Evolutionary conservation across 1,284 basidiomycete species (phyloP).

Genomic region (Cerioporus squamosus): DNA sequence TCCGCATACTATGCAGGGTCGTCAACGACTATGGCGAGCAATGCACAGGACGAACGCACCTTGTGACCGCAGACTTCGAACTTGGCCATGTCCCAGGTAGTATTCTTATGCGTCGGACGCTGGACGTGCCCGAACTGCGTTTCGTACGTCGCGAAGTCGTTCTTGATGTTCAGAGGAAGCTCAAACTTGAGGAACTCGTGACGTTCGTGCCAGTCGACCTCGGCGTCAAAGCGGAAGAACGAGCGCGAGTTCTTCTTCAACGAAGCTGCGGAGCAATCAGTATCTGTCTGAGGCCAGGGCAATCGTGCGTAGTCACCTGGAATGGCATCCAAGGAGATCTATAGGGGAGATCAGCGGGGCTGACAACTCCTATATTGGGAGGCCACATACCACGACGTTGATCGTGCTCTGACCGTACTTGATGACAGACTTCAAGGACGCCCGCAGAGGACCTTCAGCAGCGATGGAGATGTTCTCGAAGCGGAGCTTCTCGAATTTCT

Average conservation of each 20-base stretch:
- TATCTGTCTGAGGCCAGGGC: background rate
- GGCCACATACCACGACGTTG: constrained; percentile 62
- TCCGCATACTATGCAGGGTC: constrained; percentile 70
- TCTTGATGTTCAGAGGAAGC: constrained; percentile 85
- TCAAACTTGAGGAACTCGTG: constrained; percentile 96
- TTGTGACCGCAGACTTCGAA: constrained; percentile 84
- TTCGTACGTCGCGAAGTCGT: constrained; percentile 87
- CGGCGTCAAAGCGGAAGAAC: constrained; percentile 82
- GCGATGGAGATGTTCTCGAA: constrained; percentile 77
- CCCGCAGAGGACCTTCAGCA: constrained; percentile 83
- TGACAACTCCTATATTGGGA: background rate
- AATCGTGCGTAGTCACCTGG: constrained; percentile 45
- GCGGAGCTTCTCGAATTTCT: constrained; percentile 76
- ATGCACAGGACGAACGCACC: constrained; percentile 44
- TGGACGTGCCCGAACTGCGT: constrained; percentile 92
- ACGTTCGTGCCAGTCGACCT: constrained; percentile 90
- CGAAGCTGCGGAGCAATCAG: constrained; percentile 49
- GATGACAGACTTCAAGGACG: constrained; percentile 70
- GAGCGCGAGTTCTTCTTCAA: constrained; percentile 71
- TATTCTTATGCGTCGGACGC: constrained; percentile 93
- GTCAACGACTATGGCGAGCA: background rate
- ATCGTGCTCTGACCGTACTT: constrained; percentile 83
- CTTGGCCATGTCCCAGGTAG: constrained; percentile 82
- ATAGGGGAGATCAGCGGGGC: constrained; percentile 2
- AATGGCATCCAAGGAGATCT: constrained; percentile 90